Evolutionary conservation across 164 flowering plant genomes (phyloP), one percentile per base, ranked within the genome.

Genomic region (Euptelea pleiosperma): DNA sequence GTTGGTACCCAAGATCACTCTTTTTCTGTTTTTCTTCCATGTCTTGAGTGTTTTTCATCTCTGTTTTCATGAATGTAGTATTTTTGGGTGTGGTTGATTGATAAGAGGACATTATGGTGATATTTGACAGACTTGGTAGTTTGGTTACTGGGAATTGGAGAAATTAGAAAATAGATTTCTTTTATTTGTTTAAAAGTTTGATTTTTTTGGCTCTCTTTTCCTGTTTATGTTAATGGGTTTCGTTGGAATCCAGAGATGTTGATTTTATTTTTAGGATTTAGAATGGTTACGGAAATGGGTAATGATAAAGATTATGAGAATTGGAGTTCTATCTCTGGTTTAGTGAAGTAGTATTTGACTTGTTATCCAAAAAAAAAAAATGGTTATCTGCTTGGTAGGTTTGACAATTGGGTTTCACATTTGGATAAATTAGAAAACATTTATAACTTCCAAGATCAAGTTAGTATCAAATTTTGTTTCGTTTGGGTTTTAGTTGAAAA

Each of bases 171-270:
- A n/a, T n/a, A 49, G n/a, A 3, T 36, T 19, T 52, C 7, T 4
- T 24, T 42, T 14, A 19, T 37, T 9, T 8, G 5, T 16, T 29
- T 42, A 12, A 34, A 36, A 1, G 18, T 10, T 60, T 16, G 16
- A 21, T 16, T 21, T 41, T 44, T 50, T 61, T 26, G 37, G 63
- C 5, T 39, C 46, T 61, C 43, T 34, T 43, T 24, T 3, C 2
- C 25, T 5, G 28, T 43, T 54, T 34, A n/a, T 62, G 59, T 28
- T 46, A 36, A 36, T 63, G 55, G 47, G 57, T 45, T 61, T 70
- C 56, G 29, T 63, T 25, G 36, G 37, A 53, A 37, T 18, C 16
- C 14, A 8, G 49, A 44, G 41, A 30, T 39, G 60, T 33, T 8
- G 45, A 40, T 25, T 28, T 12, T 34, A 22, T 16, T 50, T 61